Evolutionary conservation across 805 yeast genomes (phyloP), one percentile per base, ranked within the genome.

Genomic region (Barnettozyma vustinii): DNA sequence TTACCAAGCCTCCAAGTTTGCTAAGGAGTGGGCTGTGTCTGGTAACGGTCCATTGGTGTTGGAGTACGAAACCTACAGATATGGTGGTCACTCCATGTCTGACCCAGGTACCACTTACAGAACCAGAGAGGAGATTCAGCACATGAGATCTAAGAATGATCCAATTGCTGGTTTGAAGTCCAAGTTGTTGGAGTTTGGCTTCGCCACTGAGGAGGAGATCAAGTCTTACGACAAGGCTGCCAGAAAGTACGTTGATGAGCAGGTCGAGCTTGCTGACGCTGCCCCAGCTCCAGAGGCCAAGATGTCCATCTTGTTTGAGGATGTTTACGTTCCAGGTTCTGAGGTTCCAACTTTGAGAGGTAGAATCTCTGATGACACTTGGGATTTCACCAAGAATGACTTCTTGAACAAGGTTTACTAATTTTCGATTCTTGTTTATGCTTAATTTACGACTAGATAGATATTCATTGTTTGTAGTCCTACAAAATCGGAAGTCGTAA

Each of bases 101-200:
- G 99, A 94, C 75, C 99, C 99, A 65, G 99, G 99, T 80, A 94
- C 99, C 71, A 94, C 99, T 59, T 94, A 94, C 84, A 87, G 99
- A 83, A 94, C 99, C 68, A 91, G 99, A 79, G 99, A 94, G 76
- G 99, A 94, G 78, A 94, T 94, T 61, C 97, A 91, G 77, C 92
- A 92, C 78, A 91, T 94, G 97, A 87, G 99, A 79, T 89, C 98
- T 40, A 87, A 89, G 79, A 90, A 87, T 70, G 99, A 94, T 72
- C 97, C 98, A 62, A 89, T 94, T 70, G 91, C 96, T 49, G 98
- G 98, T 60, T 81, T 94, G 68, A 92, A 91, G 80, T 83, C 83
- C 64, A 87, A 81, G 55, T 75, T 94, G 58, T 69, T 91, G 63
- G 97, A 90, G 60, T 77, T 82, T 68, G 80, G 77, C 55, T 82